Conservation (phyloP, 441 rosid species). For the Adansonia madagascariensis region DNA sequence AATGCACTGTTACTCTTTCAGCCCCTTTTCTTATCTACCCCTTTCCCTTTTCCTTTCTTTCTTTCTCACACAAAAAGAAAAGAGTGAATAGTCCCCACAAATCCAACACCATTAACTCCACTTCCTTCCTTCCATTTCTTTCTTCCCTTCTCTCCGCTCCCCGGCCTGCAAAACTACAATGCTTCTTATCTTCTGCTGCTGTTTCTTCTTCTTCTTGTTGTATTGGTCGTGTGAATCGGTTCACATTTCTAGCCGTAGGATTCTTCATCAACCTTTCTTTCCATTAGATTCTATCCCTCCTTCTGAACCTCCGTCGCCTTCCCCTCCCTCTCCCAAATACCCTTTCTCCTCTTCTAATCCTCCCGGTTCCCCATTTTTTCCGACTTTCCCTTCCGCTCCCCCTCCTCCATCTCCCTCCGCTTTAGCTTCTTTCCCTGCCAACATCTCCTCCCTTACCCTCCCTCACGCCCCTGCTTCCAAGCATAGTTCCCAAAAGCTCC, state of each 20-base stretch:
- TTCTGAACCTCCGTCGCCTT: slow-evolving; percentile 29
- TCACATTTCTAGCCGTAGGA: slow-evolving; percentile 48
- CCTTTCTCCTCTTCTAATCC: slow-evolving; percentile 51
- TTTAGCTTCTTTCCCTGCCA: slow-evolving; percentile 89
- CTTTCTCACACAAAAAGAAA: neutral
- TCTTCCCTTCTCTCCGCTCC: neutral
- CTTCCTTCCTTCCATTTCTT: neutral
- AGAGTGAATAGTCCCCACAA: neutral
- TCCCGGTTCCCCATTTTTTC: slow-evolving; percentile 57
- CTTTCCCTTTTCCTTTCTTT: neutral
- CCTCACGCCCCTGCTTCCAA: slow-evolving; percentile 63
- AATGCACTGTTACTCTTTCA: too few species aligned
- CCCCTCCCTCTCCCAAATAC: slow-evolving; percentile 45
- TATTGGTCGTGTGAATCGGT: slow-evolving; percentile 22
- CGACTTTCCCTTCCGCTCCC: slow-evolving; percentile 67
- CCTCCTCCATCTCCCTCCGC: slow-evolving; percentile 75
- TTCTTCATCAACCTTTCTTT: slow-evolving; percentile 70
- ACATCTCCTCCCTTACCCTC: slow-evolving; percentile 85
- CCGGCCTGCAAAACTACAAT: neutral
- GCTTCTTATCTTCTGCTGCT: neutral
- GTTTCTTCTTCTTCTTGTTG: slow-evolving; percentile 10
- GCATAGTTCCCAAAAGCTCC: slow-evolving; percentile 50
- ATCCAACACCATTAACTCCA: neutral
- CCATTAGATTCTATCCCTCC: slow-evolving; percentile 49
- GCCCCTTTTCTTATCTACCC: too few species aligned